Evolutionary conservation across 2,329 filamentous ascomycete genomes (phyloP).

Genomic region (Volutella citrinella): DNA sequence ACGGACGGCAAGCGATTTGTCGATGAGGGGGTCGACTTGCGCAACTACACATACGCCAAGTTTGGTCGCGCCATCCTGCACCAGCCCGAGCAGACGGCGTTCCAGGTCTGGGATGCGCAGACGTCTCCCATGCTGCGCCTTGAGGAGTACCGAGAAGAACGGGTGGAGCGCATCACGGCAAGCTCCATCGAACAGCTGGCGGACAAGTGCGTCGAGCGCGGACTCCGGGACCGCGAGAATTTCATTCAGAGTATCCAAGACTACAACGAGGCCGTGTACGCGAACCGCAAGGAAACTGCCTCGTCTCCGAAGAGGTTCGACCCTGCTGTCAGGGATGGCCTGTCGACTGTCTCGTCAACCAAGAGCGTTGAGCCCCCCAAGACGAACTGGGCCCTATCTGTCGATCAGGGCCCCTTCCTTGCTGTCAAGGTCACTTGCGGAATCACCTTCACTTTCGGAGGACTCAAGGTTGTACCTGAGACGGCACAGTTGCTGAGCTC

Average conservation of each 20-base stretch:
- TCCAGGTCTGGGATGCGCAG: constrained; percentile 62
- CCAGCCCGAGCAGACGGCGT: constrained; percentile 57
- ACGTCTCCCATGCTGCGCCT: constrained; percentile 49
- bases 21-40: constrained; percentile 62
- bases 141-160: constrained; percentile 61
- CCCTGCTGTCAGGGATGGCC: constrained; percentile 57
- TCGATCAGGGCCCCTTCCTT: constrained; percentile 56
- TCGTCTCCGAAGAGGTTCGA: constrained; percentile 52
- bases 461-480: constrained; percentile 52
- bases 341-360: constrained; percentile 55
- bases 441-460: constrained; percentile 68
- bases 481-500: constrained; percentile 51
- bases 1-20: constrained; percentile 57
- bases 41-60: constrained; percentile 67
- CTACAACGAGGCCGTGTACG: constrained; percentile 57
- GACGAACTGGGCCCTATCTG: constrained; percentile 63
- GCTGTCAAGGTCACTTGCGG: constrained; percentile 64
- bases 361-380: constrained; percentile 49
- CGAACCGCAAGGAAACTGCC: constrained; percentile 43
- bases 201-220: constrained; percentile 41
- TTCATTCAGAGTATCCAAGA: constrained; percentile 52
- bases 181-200: constrained; percentile 54
- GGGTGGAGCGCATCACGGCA: constrained; percentile 51
- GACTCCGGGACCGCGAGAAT: constrained; percentile 40
- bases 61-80: constrained; percentile 60